phyloP scores from a whole-genome alignment of 805 yeast genomes.

The Ogataea wickerhamii region DNA sequence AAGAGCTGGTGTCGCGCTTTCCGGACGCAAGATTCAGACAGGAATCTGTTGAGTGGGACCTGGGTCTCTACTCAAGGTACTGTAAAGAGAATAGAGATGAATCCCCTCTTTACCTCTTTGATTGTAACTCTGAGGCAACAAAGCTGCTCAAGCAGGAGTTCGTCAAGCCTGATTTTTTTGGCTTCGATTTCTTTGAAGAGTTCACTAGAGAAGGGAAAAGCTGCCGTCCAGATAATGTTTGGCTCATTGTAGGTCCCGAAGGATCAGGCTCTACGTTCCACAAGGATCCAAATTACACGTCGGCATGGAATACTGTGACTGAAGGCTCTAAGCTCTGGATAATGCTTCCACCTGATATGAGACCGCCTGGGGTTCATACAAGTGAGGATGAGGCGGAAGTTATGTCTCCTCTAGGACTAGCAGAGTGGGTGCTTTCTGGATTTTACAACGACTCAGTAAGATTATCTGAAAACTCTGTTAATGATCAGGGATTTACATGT shows the following conservation, averaged over 20 bases:
- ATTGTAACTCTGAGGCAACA: constrained; percentile 73
- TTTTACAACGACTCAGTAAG: constrained; percentile 67
- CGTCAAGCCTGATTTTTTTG: constrained; percentile 49
- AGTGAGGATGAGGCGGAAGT: constrained; percentile 80
- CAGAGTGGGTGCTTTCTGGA: constrained; percentile 87
- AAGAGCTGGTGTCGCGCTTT: constrained; percentile 47
- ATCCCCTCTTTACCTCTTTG: constrained; percentile 81
- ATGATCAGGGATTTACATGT: constrained; percentile 38
- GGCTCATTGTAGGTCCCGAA: constrained; percentile 83
- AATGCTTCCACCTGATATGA: constrained; percentile 73
- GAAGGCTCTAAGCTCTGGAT: constrained; percentile 81
- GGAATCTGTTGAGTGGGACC: constrained; percentile 80
- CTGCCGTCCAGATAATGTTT: constrained; percentile 85
- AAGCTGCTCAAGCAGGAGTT: constrained; percentile 51
- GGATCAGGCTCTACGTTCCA: constrained; percentile 88
- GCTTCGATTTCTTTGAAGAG: constrained; percentile 58
- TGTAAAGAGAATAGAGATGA: constrained; percentile 66
- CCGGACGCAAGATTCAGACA: constrained; percentile 68
- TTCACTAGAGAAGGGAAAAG: constrained; percentile 26
- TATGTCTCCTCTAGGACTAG: constrained; percentile 86
- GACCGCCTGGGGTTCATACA: constrained; percentile 84
- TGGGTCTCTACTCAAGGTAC: constrained; percentile 59
- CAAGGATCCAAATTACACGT: constrained; percentile 87
- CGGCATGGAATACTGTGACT: constrained; percentile 85
- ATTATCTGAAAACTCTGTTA: constrained; percentile 37